phyloP scores from a whole-genome alignment of 2,329 filamentous ascomycete species.

The Curvularia sp. region DNA sequence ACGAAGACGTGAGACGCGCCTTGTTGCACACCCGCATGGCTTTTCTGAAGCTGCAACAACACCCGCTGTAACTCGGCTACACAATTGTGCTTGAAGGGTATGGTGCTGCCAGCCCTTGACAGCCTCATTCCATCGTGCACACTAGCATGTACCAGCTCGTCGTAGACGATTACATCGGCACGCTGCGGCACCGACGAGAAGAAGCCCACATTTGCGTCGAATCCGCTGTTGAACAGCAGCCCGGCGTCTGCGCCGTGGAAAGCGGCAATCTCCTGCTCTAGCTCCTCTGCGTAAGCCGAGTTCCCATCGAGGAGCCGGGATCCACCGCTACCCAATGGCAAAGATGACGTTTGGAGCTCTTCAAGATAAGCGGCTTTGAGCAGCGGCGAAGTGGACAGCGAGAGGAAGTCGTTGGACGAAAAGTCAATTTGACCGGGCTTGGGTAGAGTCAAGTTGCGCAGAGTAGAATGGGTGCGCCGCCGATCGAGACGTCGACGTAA shows the following conservation, averaged over 20 bases:
- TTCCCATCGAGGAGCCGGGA: slow-evolving; percentile 72
- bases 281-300: slow-evolving; percentile 64
- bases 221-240: slow-evolving; percentile 66
- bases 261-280: slow-evolving; percentile 64
- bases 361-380: slow-evolving; percentile 60
- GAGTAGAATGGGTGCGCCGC: slow-evolving; percentile 48
- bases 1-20: slow-evolving; percentile 42
- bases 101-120: slow-evolving; percentile 60
- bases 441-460: slow-evolving; percentile 41
- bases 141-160: slow-evolving; percentile 76
- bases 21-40: slow-evolving; percentile 29
- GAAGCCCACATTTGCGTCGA: slow-evolving; percentile 59
- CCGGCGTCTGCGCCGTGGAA: slow-evolving; percentile 67
- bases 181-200: slow-evolving; percentile 58
- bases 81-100: slow-evolving; percentile 67
- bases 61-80: slow-evolving; percentile 47
- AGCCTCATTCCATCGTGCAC: slow-evolving; percentile 76
- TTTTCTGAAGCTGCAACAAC: slow-evolving; percentile 49
- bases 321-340: slow-evolving; percentile 64
- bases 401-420: slow-evolving; percentile 72
- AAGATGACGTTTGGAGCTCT: slow-evolving; percentile 51
- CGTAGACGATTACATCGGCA: slow-evolving; percentile 68
- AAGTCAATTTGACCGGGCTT: slow-evolving; percentile 61
- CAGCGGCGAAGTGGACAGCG: slow-evolving; percentile 58
- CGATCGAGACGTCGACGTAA: slow-evolving; percentile 47